Evolutionary conservation across 2,329 filamentous ascomycete species (phyloP), one percentile per base, ranked within the genome.

Genomic region (Fusarium staphyleae): DNA sequence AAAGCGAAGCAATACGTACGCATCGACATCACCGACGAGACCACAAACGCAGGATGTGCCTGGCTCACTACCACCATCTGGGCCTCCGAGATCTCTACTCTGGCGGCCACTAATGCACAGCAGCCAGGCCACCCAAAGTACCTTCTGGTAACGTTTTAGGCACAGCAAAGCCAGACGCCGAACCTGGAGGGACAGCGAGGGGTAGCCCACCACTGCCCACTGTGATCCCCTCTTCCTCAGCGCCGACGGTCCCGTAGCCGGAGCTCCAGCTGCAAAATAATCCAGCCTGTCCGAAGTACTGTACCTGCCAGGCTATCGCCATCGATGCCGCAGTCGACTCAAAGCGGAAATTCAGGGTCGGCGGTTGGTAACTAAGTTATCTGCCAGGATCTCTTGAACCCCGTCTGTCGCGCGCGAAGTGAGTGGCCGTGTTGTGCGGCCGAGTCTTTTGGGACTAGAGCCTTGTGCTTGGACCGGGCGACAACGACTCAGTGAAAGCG

Each of bases 41-140:
- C 33, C 34, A 12, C 28, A 35, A 24, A 51, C 55, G 55, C 51
- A 62, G 57, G 56, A 59, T 59, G 57, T 65, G 63, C 65, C 70
- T 69, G 64, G 63, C 63, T 71, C 62, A 61, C 57, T 55, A 61
- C 60, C 56, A 64, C 57, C 57, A 65, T 55, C 55, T 62, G 49
- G 66, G 59, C 65, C 63, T 69, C 63, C 65, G 59, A 72, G 66
- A 72, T 72, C 66, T 72, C 63, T 68, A 56, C 56, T 66, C 55
- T 66, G 66, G 61, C 63, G 61, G 63, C 68, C 68, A 65, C 70
- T 72, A 70, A 73, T 72, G 71, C 71, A 70, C 56, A 61, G 55
- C 57, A 65, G 47, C 55, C 55, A 60, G 52, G 50, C 48, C 32
- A 52, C 44, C 40, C 37, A 52, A 56, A 53, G 65, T 63, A 65